Evolutionary conservation across 2,329 filamentous ascomycete species (phyloP).

Genomic region (Fusarium nematophilum): DNA sequence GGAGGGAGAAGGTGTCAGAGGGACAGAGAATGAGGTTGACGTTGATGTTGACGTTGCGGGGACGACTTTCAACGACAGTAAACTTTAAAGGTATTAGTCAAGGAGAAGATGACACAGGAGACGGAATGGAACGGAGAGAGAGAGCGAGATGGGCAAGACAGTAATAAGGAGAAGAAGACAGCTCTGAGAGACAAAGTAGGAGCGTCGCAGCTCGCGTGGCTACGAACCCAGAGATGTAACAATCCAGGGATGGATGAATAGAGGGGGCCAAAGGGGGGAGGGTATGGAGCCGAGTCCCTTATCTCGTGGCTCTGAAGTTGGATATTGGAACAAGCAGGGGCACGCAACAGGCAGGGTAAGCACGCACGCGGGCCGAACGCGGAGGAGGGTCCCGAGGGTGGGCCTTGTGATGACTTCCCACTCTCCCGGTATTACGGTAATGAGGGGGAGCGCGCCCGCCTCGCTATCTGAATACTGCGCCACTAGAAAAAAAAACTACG

Average conservation of each 20-base stretch:
- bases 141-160: not conserved
- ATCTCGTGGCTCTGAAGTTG: constrained; percentile 27
- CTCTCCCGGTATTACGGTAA: not conserved
- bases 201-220: constrained; percentile 21
- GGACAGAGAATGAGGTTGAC: constrained; percentile 3
- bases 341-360: not conserved
- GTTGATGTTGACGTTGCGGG: not conserved
- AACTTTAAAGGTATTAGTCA: constrained; percentile 33
- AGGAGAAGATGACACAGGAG: constrained; percentile 20
- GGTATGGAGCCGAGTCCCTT: constrained; percentile 14
- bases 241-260: constrained; percentile 15
- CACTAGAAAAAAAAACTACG: no score
- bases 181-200: constrained; percentile 6
- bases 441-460: constrained; percentile 12
- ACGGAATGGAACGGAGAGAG: constrained; percentile 4
- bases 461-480: not conserved
- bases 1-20: constrained; percentile 1
- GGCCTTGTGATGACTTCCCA: constrained; percentile 27
- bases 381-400: constrained; percentile 32
- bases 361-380: constrained; percentile 24
- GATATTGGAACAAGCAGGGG: not conserved
- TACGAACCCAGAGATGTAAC: constrained; percentile 7
- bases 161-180: constrained; percentile 15
- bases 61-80: constrained; percentile 16
- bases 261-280: no score